Evolutionary conservation across 2,329 filamentous ascomycete species (phyloP), one percentile per base, ranked within the genome.

Genomic region (Mariannaea elegans): DNA sequence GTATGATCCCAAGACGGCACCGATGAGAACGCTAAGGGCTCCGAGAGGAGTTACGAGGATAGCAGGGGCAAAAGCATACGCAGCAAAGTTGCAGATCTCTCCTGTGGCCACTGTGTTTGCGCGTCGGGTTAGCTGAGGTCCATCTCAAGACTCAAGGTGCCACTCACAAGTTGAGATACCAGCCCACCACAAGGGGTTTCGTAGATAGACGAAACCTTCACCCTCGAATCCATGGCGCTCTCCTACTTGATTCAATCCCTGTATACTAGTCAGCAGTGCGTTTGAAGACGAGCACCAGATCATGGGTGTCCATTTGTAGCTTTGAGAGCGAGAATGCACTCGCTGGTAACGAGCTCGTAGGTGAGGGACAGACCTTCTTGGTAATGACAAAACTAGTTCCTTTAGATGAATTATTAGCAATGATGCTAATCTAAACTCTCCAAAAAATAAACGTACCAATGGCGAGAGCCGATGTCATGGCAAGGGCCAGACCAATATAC

Each of bases 311-410:
- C 23, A 21, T 19, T 10, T 14, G 13, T 14, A 27, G 24, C 18
- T 19, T 16, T 42, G 46, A 42, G 19, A 31, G 34, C 19, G 24
- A 24, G 14, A 24, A 23, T 18, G 46, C 27, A 36, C 36, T 32
- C 16, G 46, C 21, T 45, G 9, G 21, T 48, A 21, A 24, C 29
- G 42, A 23, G 38, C 19, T 24, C 45, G 7, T 45, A 51, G 23
- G 31, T 38, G 13, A 21, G 29, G 18, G 36, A 68, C 72, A 76
- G 81, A 95, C 92, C 86, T 97, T 98, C 81, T 99, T 99, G 46
- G 96, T 99, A 72, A 99, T 97, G 69, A 99, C 94, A 78, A 99
- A 99, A 85, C 94, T 97, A 50, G 92, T 93, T 73, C 93, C 93
- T 95, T 70, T 42, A 59, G 39, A 59, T 36, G 38, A 42, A 54